Evolutionary conservation across 371 early-diverging fungal species (phyloP), one percentile per base, ranked within the genome.

Genomic region (Haplosporangium sp.): DNA sequence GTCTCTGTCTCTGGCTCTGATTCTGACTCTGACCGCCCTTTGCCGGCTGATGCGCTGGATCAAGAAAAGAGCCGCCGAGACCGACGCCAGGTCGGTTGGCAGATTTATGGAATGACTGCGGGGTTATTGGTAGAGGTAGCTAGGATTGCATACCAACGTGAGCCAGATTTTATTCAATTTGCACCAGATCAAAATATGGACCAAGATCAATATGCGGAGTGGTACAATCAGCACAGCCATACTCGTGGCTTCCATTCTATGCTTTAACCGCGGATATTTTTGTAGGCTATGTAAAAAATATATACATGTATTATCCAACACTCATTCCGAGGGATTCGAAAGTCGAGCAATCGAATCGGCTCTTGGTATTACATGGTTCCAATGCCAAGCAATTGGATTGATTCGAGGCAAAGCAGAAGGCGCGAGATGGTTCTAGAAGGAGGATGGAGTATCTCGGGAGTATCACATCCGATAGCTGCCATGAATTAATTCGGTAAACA

Each of bases 81-180:
- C 60, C 64, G 65, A 13, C 13, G 65, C 42, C 36, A 55, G 14
- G 55, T 60, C 43, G 74, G 74, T 0, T 77, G 71, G 71, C 18
- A 61, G 11, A 61, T 77, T 5, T 77, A 67, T 41, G 77, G 77
- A 5, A 29, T 77, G 56, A 77, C 77, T 16, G 77, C 77, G 16
- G 60, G 57, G 9, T 53, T 71, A 11, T 18, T 77, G 48, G 52
- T 77, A n/a, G 68, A 67, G 21, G 72, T 64, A 3, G 77, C 72
- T 41, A 55, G 52, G 53, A 60, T 77, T 18, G 77, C 72, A 0
- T 77, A 63, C 52, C 50, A 55, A 2, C 61, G 64, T 9, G 53
- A 59, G 40, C 72, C 77, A 6, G 67, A 62, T 20, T 77, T 71
- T 67, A 47, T 60, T 6, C 9, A 43, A 11, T 61, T 45, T 57